Conservation (phyloP, 2,329 filamentous ascomycete genomes). For the Monosporascus sp. region DNA sequence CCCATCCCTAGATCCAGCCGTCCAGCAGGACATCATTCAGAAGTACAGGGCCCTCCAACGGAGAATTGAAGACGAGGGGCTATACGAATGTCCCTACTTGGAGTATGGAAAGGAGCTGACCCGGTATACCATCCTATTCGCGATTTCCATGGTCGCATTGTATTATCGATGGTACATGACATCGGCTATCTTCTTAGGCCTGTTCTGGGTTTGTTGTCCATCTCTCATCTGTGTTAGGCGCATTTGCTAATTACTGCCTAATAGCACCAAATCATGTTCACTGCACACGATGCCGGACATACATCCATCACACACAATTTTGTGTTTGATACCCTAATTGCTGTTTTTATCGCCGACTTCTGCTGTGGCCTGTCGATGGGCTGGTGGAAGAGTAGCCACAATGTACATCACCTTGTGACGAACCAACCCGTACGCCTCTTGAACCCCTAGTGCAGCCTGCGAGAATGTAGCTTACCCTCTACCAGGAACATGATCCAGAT, state of each 20-base stretch:
- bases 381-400: conserved; percentile 67
- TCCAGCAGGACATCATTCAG: conserved; percentile 47
- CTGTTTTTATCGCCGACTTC: conserved; percentile 58
- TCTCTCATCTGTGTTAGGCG: neutral
- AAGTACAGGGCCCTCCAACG: conserved; percentile 55
- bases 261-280: conserved; percentile 64
- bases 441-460: neutral
- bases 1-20: conserved; percentile 47
- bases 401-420: conserved; percentile 62
- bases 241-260: conserved; percentile 10
- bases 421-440: conserved; percentile 45
- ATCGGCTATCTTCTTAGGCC: conserved; percentile 52
- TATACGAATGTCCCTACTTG: conserved; percentile 53
- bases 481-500: conserved; percentile 50
- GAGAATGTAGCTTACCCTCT: conserved; percentile 7
- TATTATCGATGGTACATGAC: conserved; percentile 48
- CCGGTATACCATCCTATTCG: conserved; percentile 50
- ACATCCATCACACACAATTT: conserved; percentile 57
- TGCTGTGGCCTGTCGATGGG: conserved; percentile 61
- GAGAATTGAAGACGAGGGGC: conserved; percentile 46
- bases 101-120: conserved; percentile 53
- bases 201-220: conserved; percentile 48
- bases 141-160: conserved; percentile 39
- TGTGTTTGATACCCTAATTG: conserved; percentile 52
- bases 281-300: conserved; percentile 61